These are phyloP conservation scores for Carex kokanica DNA, from an alignment of 176 grass and related monocot species.

Conservation along the genomic window DNA sequence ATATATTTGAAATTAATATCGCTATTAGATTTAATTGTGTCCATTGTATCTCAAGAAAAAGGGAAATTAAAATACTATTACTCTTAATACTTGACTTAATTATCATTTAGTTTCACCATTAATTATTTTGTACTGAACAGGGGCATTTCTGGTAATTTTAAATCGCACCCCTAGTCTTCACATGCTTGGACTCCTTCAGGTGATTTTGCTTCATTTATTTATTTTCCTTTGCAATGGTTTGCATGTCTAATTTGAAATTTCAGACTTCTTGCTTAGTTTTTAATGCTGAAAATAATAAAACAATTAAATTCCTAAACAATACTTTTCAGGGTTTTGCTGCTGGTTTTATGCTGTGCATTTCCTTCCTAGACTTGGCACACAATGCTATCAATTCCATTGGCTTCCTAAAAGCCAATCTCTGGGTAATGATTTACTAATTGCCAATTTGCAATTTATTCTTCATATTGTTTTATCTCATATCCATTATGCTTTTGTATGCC, in stretches of 20 bases:
- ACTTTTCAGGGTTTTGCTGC: constrained; percentile 80
- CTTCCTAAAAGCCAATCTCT: constrained; percentile 87
- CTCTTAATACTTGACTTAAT: no score
- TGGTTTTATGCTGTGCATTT: constrained; percentile 91
- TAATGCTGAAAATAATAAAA: no score
- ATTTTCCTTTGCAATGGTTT: constrained; percentile 1
- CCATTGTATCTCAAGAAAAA: no score
- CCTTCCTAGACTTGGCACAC: constrained; percentile 92
- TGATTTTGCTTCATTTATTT: constrained; percentile 21
- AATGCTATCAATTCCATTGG: constrained; percentile 83
- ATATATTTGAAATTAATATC: no score
- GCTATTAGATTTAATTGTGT: no score
- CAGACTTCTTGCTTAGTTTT: no score
- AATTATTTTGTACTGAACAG: constrained; percentile 27
- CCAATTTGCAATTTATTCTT: neutral
- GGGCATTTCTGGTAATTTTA: constrained; percentile 74
- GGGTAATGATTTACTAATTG: constrained; percentile 42
- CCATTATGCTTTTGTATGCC: neutral
- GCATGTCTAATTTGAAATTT: neutral
- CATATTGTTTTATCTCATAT: neutral
- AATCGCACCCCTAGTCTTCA: constrained; percentile 63
- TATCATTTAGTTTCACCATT: no score
- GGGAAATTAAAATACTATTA: no score
- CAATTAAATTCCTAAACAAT: neutral
- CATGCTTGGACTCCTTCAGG: constrained; percentile 76